These are phyloP conservation scores for Scytalidium sp. DNA, from an alignment of 2,329 filamentous ascomycete genomes.

Conservation along the genomic window DNA sequence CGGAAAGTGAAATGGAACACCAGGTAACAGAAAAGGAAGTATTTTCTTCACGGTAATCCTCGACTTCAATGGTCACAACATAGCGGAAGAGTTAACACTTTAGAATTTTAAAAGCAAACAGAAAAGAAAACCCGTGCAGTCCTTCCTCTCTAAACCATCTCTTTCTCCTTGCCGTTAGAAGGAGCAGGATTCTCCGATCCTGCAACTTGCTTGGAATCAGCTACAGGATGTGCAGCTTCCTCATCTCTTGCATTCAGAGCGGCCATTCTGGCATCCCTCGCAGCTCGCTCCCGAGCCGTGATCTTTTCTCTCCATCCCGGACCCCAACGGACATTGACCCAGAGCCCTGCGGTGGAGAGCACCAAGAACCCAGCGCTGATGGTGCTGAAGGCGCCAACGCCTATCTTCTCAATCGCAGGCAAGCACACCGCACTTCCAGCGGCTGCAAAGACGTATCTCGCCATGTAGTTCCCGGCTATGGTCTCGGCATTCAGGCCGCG, in stretches of 20 bases:
- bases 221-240: not conserved
- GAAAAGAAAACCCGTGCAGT: not conserved
- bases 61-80: too few relatives aligned
- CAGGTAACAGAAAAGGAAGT: too few relatives aligned
- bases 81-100: too few relatives aligned
- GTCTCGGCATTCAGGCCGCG: constrained; percentile 61
- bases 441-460: constrained; percentile 73
- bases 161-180: not conserved
- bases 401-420: constrained; percentile 70
- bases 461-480: constrained; percentile 76
- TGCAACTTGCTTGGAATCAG: not conserved
- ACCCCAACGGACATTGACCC: constrained; percentile 22
- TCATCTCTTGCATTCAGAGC: not conserved
- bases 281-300: constrained; percentile 43
- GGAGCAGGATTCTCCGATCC: not conserved
- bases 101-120: not conserved
- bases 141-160: not conserved
- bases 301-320: constrained; percentile 39
- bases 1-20: too few relatives aligned
- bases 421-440: constrained; percentile 68
- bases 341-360: constrained; percentile 18
- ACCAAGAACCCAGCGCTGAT: constrained; percentile 59
- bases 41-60: too few relatives aligned
- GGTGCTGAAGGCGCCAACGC: constrained; percentile 79
- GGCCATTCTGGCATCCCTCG: constrained; percentile 21